Conservation (phyloP, 345 rosid species). For the Sonneratia alba region DNA sequence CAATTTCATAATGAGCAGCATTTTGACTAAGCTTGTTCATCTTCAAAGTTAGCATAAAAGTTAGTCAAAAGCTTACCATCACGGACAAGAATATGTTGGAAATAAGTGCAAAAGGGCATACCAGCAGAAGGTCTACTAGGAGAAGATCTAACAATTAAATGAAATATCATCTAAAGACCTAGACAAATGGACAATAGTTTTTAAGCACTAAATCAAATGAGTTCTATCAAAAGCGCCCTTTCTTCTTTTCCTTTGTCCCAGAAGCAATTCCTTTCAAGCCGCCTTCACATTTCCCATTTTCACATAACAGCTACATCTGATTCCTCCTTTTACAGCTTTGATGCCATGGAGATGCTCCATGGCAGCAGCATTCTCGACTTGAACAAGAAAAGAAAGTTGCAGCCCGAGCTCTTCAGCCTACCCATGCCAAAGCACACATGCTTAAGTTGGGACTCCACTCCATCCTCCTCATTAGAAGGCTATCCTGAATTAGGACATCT, state of each 20-base stretch:
- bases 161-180: no score
- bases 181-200: not conserved
- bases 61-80: no score
- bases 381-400: conserved; percentile 50
- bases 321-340: conserved; percentile 17
- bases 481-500: conserved; percentile 9
- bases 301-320: not conserved
- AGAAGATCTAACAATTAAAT: no score
- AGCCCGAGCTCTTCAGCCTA: conserved; percentile 31
- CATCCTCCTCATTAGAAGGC: conserved; percentile 9
- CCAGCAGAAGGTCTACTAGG: no score
- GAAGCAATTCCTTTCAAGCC: no score
- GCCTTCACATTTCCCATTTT: not conserved
- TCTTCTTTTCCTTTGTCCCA: no score
- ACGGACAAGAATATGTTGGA: no score
- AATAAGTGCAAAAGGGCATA: no score
- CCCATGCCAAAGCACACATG: conserved; percentile 48
- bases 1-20: no score
- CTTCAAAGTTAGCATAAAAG: no score
- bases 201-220: not conserved
- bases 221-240: no score
- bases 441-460: conserved; percentile 19
- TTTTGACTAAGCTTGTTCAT: no score
- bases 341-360: not conserved
- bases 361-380: conserved; percentile 9